A percentile compares a stretch with the other conserved stretches of the same genome.
Evolutionary conservation across 1,284 basidiomycete species (phyloP).

Genomic region (Heliocybe sulcata): DNA sequence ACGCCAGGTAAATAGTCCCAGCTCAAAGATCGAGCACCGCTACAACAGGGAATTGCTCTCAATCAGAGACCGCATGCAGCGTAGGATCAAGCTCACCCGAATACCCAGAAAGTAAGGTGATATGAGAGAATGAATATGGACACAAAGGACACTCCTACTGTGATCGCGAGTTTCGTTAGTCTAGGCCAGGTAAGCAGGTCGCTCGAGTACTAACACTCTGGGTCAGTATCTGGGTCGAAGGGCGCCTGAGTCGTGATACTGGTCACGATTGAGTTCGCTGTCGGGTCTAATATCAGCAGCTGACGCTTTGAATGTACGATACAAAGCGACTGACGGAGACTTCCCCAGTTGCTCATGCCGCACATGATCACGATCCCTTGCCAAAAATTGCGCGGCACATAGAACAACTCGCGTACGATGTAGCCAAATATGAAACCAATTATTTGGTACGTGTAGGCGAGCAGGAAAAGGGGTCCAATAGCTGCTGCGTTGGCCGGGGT

Average conservation of each 20-base stretch:
- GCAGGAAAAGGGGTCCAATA: conserved; percentile 29
- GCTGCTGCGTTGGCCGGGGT: conserved; percentile 28
- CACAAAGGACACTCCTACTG: conserved; percentile 33
- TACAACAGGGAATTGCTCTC: not conserved
- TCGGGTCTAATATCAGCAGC: too few species aligned
- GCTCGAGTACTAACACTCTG: conserved; percentile 23
- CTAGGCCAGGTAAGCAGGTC: not conserved
- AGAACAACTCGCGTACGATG: conserved; percentile 29
- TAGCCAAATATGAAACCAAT: conserved; percentile 26
- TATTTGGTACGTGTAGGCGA: conserved; percentile 25
- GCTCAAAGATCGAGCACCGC: conserved; percentile 27
- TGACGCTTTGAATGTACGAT: conserved; percentile 12
- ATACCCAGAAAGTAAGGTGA: conserved; percentile 30
- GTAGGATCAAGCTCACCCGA: conserved; percentile 10
- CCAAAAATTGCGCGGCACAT: conserved; percentile 34
- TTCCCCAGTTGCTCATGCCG: conserved; percentile 44
- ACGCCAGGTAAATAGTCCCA: conserved; percentile 31
- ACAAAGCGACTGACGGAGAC: conserved; percentile 21
- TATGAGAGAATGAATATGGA: conserved; percentile 34
- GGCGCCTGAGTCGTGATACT: conserved; percentile 36
- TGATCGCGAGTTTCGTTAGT: not conserved
- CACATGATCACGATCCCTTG: conserved; percentile 30
- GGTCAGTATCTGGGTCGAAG: conserved; percentile 36
- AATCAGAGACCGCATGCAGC: too few species aligned
- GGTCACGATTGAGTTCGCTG: conserved; percentile 40